These are phyloP conservation scores for Nephelium lappaceum DNA, from an alignment of 345 rosid genomes.

Conservation along the genomic window DNA sequence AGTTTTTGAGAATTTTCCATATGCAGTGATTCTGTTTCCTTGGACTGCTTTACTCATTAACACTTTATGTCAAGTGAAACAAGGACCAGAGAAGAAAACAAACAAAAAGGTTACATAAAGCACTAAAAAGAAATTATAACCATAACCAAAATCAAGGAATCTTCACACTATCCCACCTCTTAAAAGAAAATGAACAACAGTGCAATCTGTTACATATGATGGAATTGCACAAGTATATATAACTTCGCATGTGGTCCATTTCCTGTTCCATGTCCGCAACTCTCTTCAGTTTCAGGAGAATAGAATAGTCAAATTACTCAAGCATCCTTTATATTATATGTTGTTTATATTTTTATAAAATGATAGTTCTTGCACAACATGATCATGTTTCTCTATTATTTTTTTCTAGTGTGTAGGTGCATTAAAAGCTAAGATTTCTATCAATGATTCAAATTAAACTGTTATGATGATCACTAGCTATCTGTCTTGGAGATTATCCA, in stretches of 20 bases:
- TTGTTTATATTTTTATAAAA: background rate
- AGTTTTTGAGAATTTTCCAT: too few relatives aligned
- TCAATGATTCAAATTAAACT: background rate
- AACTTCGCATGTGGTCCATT: slow-evolving; percentile 7
- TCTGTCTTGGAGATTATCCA: background rate
- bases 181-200: background rate
- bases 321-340: slow-evolving; percentile 12
- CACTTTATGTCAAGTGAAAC: too few relatives aligned
- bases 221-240: background rate
- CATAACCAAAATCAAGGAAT: background rate
- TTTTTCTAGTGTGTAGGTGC: too few relatives aligned
- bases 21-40: too few relatives aligned
- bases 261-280: background rate
- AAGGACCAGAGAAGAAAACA: too few relatives aligned
- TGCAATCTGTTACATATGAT: background rate
- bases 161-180: background rate
- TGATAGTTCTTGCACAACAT: background rate
- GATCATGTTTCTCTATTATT: background rate
- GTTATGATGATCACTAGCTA: background rate
- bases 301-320: slow-evolving; percentile 1
- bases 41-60: too few relatives aligned
- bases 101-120: too few relatives aligned
- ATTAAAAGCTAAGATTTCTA: background rate
- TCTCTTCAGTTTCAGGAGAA: background rate
- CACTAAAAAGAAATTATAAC: background rate